Conservation (phyloP, 352 stramenopile species). For the Phytophthora agathidicida region DNA sequence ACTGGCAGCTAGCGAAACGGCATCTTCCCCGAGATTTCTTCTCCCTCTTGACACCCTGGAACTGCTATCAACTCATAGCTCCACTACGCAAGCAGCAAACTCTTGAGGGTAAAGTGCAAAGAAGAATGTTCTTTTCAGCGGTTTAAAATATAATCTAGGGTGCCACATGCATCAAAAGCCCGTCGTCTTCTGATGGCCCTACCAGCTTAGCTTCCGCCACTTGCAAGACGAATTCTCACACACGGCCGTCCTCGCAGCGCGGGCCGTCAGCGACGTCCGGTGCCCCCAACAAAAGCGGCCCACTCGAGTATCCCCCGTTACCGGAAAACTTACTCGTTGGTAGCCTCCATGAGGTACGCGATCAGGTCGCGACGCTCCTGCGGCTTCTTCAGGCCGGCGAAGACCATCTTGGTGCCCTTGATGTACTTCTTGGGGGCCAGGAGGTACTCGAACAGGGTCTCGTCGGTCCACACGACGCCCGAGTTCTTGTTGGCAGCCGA, state of each 20-base stretch:
- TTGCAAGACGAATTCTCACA: not conserved
- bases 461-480: conserved; percentile 95
- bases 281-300: conserved; percentile 9
- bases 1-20: no score
- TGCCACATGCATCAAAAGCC: conserved; percentile 11
- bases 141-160: conserved; percentile 47
- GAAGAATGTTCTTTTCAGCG: conserved; percentile 21
- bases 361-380: conserved; percentile 98
- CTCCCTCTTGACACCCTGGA: no score
- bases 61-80: not conserved
- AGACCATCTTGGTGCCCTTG: conserved; percentile 99
- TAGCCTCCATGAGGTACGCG: conserved; percentile 96
- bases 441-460: conserved; percentile 99
- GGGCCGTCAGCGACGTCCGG: conserved; percentile 1
- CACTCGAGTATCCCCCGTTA: not conserved
- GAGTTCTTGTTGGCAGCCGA: conserved; percentile 99
- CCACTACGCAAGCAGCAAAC: not conserved
- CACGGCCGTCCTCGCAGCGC: conserved; percentile 9
- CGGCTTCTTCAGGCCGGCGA: conserved; percentile 99
- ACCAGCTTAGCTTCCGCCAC: no score
- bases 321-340: conserved; percentile 31
- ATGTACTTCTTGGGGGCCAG: conserved; percentile 99
- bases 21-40: no score
- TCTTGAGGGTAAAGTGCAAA: conserved; percentile 9
- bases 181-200: no score